Evolutionary conservation across 192 early-diverging fungal species (phyloP).

Genomic region (Pilaira anomala): DNA sequence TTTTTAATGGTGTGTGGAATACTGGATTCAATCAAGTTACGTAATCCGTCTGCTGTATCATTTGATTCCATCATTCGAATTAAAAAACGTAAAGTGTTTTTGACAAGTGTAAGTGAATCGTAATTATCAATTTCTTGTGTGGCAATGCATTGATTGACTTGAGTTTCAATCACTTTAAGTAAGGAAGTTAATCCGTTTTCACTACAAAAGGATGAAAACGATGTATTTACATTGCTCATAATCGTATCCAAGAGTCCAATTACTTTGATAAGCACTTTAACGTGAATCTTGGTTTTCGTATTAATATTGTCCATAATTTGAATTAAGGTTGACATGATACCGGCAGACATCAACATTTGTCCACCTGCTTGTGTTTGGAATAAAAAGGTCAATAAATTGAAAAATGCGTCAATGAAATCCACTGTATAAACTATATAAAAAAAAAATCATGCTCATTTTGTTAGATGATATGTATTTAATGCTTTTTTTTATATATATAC

Average conservation of each 20-base stretch:
- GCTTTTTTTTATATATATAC: not conserved
- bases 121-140: conserved; percentile 16
- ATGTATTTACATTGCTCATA: conserved; percentile 65
- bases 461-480: not conserved
- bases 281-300: not conserved
- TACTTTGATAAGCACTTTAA: conserved; percentile 51
- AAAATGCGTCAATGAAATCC: conserved; percentile 83
- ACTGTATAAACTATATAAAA: conserved; percentile 38
- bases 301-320: conserved; percentile 64
- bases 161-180: conserved; percentile 74
- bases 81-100: conserved; percentile 86
- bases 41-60: conserved; percentile 83
- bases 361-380: conserved; percentile 75
- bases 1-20: conserved; percentile 70
- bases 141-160: conserved; percentile 49
- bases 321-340: conserved; percentile 76
- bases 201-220: conserved; percentile 76
- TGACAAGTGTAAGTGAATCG: conserved; percentile 72
- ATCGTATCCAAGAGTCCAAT: conserved; percentile 77
- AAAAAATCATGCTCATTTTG: conserved; percentile 1
- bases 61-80: conserved; percentile 90
- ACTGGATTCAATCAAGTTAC: conserved; percentile 89
- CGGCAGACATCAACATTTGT: conserved; percentile 86
- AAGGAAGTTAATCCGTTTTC: conserved; percentile 78
- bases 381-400: conserved; percentile 71